Conservation (phyloP, 345 rosid genomes). For the Barbarea vulgaris region DNA sequence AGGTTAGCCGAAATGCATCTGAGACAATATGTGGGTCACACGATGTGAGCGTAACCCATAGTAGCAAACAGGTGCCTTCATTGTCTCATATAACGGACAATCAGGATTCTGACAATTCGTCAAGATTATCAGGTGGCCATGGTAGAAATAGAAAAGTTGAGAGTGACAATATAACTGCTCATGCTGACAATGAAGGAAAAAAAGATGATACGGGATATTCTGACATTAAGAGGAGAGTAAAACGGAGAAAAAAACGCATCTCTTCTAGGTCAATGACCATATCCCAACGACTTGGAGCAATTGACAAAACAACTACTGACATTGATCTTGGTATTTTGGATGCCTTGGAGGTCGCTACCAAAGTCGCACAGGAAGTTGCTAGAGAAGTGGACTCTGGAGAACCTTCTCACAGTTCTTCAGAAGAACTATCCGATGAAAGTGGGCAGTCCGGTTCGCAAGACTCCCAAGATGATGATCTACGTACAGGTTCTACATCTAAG, state of each 20-base stretch:
- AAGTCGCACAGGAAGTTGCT: conserved; percentile 92
- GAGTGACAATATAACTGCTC: conserved; percentile 36
- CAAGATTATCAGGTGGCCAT: conserved; percentile 47
- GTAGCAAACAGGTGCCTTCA: conserved; percentile 30
- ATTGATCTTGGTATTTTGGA: conserved; percentile 82
- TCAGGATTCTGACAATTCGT: conserved; percentile 45
- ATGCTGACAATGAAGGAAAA: conserved; percentile 43
- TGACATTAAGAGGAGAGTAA: conserved; percentile 43
- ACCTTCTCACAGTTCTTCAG: conserved; percentile 66
- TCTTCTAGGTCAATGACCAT: conserved; percentile 47
- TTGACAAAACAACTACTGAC: conserved; percentile 52
- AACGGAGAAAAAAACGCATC: conserved; percentile 45
- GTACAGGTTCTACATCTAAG: conserved; percentile 39
- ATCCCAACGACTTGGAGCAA: conserved; percentile 46
- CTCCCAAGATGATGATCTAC: conserved; percentile 45
- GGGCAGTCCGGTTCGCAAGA: conserved; percentile 52
- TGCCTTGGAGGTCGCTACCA: conserved; percentile 90
- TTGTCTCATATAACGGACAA: conserved; percentile 40
- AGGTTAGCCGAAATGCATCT: conserved; percentile 38
- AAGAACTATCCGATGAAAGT: conserved; percentile 53
- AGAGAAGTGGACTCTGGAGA: conserved; percentile 77
- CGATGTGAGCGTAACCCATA: conserved; percentile 30
- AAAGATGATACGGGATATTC: conserved; percentile 46
- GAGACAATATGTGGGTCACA: conserved; percentile 40
- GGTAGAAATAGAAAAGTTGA: conserved; percentile 40